phyloP scores from a whole-genome alignment of 1,139 yeast genomes.

The Maudiozyma humilis region DNA sequence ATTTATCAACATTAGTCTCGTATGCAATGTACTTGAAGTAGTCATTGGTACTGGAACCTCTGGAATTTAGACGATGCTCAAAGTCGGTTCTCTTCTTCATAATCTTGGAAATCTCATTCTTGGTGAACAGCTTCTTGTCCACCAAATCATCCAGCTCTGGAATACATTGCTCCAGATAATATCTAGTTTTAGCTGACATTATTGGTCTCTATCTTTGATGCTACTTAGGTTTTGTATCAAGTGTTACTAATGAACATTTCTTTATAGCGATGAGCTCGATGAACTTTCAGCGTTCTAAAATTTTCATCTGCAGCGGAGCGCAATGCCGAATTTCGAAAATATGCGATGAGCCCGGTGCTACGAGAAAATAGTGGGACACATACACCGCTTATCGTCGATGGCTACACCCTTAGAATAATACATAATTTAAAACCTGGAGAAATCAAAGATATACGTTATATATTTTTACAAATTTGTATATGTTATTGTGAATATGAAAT shows the following conservation, averaged over 20 bases:
- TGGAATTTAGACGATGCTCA: constrained; percentile 80
- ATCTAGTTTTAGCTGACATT: constrained; percentile 73
- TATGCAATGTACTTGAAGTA: constrained; percentile 73
- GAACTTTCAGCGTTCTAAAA: neutral
- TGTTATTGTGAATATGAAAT: no score
- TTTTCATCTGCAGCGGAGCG: neutral
- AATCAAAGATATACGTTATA: no score
- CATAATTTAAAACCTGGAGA: no score
- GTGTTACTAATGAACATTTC: no score
- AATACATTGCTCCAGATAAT: constrained; percentile 72
- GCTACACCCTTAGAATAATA: no score
- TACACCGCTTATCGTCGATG: no score
- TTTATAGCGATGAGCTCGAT: constrained; percentile 4
- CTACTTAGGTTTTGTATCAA: neutral
- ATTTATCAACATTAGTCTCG: constrained; percentile 70
- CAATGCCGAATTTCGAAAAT: no score
- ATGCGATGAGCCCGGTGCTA: neutral
- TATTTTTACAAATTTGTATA: no score
- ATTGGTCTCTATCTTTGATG: neutral
- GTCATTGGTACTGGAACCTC: constrained; percentile 76
- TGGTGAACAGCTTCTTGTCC: constrained; percentile 69
- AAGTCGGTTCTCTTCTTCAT: constrained; percentile 93
- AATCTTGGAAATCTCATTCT: constrained; percentile 72
- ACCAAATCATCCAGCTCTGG: constrained; percentile 89
- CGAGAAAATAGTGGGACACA: neutral